Conservation (phyloP, 2,329 filamentous ascomycete species). For the Fusarium sp. region DNA sequence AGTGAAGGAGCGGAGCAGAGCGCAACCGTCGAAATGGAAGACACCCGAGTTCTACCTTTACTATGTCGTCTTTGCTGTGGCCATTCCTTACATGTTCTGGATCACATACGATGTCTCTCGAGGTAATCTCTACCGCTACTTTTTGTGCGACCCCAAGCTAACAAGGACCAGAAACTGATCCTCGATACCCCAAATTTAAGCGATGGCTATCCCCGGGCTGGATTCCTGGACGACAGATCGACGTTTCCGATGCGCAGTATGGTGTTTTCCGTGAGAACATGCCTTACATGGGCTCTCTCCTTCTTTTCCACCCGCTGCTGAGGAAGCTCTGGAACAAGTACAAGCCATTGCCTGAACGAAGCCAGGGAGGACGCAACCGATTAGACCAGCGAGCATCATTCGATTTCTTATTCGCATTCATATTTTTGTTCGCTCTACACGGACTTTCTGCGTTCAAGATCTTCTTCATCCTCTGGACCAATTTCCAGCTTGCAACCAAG, state of each 20-base stretch:
- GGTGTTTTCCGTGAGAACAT: slow-evolving; percentile 85
- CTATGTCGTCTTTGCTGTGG: slow-evolving; percentile 71
- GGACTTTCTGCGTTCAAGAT: slow-evolving; percentile 89
- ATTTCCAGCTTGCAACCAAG: slow-evolving; percentile 80
- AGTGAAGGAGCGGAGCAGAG: slow-evolving; percentile 54
- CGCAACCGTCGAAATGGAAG: slow-evolving; percentile 79
- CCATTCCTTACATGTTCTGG: slow-evolving; percentile 90
- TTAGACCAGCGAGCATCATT: slow-evolving; percentile 79
- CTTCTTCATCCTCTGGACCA: slow-evolving; percentile 79
- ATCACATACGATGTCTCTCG: slow-evolving; percentile 86
- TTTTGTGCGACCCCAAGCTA: neutral
- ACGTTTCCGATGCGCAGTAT: slow-evolving; percentile 92
- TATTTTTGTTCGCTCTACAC: slow-evolving; percentile 84
- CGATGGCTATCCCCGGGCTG: slow-evolving; percentile 80
- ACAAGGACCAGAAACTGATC: slow-evolving; percentile 73
- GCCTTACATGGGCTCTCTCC: slow-evolving; percentile 78
- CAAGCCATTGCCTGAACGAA: slow-evolving; percentile 49
- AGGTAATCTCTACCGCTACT: slow-evolving; percentile 60
- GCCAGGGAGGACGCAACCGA: slow-evolving; percentile 62
- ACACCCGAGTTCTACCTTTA: slow-evolving; percentile 90
- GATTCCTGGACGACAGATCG: slow-evolving; percentile 92
- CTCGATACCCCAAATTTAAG: slow-evolving; percentile 80
- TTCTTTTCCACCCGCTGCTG: slow-evolving; percentile 82
- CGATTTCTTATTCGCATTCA: slow-evolving; percentile 81
- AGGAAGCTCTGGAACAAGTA: slow-evolving; percentile 75